A percentile compares a stretch with the other conserved stretches of the same genome.
Conservation (phyloP, 192 early-diverging fungal genomes). For the Rhizophagus prolifer region DNA sequence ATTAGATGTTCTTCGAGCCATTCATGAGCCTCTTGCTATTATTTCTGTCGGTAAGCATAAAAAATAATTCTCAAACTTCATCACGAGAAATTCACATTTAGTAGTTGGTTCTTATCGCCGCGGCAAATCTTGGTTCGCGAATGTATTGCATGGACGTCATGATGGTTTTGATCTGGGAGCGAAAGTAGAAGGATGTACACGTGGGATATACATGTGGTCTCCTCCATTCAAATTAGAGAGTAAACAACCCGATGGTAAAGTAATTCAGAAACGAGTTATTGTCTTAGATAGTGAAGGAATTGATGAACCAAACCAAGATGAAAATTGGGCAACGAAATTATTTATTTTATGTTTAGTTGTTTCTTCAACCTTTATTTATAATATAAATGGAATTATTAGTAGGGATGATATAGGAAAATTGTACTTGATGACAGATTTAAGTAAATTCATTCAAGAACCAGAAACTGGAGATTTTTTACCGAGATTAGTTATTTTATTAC, state of each 20-base stretch:
- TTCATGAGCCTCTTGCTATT: constrained; percentile 10
- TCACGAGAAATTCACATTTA: too few relatives aligned
- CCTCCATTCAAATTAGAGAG: neutral
- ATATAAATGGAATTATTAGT: constrained; percentile 18
- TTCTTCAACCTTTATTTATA: too few relatives aligned
- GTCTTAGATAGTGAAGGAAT: constrained; percentile 13
- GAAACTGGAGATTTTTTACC: constrained; percentile 9
- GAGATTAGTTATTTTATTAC: constrained; percentile 8
- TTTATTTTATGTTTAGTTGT: constrained; percentile 21
- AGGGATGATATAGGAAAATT: constrained; percentile 15
- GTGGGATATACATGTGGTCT: constrained; percentile 18
- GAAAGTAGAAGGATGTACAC: too few relatives aligned
- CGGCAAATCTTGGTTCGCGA: constrained; percentile 21
- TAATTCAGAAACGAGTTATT: constrained; percentile 10
- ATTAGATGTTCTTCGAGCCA: constrained; percentile 1
- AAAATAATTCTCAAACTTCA: too few relatives aligned
- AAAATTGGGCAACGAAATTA: constrained; percentile 15
- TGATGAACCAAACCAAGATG: constrained; percentile 16
- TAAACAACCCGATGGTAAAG: neutral
- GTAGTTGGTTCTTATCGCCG: constrained; percentile 9
- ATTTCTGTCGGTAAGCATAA: neutral
- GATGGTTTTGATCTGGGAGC: constrained; percentile 16
- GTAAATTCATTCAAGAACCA: constrained; percentile 8
- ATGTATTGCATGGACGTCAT: constrained; percentile 18
- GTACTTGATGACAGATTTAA: constrained; percentile 20